phyloP scores from a whole-genome alignment of 495 filamentous ascomycete species.

The Talaromyces ruber region DNA sequence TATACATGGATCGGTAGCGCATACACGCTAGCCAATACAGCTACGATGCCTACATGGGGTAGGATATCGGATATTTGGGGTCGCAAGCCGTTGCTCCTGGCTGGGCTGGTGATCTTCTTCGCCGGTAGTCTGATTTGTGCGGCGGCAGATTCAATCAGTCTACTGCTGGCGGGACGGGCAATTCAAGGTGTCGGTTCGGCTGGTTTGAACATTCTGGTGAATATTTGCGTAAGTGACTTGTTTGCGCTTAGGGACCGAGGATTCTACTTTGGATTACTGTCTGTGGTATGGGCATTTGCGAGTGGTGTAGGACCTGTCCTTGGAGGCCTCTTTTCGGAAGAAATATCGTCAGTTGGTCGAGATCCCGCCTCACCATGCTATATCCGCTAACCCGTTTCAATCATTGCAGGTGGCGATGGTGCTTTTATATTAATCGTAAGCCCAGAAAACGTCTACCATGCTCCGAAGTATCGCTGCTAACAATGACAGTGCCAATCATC shows the following conservation, averaged over 20 bases:
- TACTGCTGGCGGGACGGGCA: slow-evolving; percentile 66
- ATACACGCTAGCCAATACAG: slow-evolving; percentile 50
- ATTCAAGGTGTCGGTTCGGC: slow-evolving; percentile 78
- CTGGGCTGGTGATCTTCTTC: slow-evolving; percentile 67
- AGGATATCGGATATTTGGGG: slow-evolving; percentile 68
- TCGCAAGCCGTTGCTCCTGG: slow-evolving; percentile 61
- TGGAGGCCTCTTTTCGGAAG: slow-evolving; percentile 67
- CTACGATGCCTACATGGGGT: slow-evolving; percentile 55
- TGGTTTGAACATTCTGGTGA: slow-evolving; percentile 69
- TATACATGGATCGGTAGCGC: slow-evolving; percentile 59
- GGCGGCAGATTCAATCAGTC: slow-evolving; percentile 54
- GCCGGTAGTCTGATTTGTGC: slow-evolving; percentile 66
- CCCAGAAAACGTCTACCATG: not conserved
- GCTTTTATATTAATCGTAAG: slow-evolving; percentile 48
- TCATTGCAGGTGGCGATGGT: slow-evolving; percentile 38
- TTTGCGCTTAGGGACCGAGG: slow-evolving; percentile 63
- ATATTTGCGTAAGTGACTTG: slow-evolving; percentile 75
- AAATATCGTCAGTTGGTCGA: slow-evolving; percentile 14
- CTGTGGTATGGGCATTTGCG: slow-evolving; percentile 67
- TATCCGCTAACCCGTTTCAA: slow-evolving; percentile 27
- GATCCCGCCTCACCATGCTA: slow-evolving; percentile 10
- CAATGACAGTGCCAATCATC: slow-evolving; percentile 44
- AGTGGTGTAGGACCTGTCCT: slow-evolving; percentile 65
- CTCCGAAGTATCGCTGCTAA: not conserved
- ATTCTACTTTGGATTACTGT: slow-evolving; percentile 54